A percentile compares a stretch with the other conserved stretches of the same genome.
phyloP scores from a whole-genome alignment of 352 stramenopile species.

The Plasmopara halstedii region DNA sequence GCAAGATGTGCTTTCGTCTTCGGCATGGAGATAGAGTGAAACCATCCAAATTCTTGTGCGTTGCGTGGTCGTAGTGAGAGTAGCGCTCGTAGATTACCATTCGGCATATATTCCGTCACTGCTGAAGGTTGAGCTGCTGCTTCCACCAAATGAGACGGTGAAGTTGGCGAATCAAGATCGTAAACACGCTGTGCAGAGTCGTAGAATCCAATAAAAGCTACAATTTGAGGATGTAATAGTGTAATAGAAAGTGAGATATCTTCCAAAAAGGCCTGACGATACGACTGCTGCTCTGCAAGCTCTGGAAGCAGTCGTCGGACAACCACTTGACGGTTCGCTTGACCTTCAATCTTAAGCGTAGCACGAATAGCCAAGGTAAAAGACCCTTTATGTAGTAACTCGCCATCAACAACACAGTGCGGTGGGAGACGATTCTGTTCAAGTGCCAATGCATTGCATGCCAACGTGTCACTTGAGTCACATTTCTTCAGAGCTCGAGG shows the following conservation, averaged over 20 bases:
- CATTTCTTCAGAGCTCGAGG: conserved; percentile 12
- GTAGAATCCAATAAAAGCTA: conserved; percentile 33
- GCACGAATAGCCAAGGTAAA: conserved; percentile 24
- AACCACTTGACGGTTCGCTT: conserved; percentile 17
- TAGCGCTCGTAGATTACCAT: conserved; percentile 31
- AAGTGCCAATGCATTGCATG: conserved; percentile 7
- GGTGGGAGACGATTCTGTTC: conserved; percentile 23
- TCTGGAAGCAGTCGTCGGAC: conserved; percentile 16
- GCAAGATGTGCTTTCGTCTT: conserved; percentile 31
- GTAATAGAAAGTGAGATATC: conserved; percentile 22
- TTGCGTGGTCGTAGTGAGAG: conserved; percentile 20
- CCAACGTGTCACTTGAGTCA: conserved; percentile 14
- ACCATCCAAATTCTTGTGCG: conserved; percentile 29
- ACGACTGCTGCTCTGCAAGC: conserved; percentile 16
- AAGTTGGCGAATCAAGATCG: conserved; percentile 13
- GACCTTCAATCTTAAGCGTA: conserved; percentile 19
- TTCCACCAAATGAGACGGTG: conserved; percentile 11
- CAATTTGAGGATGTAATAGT: conserved; percentile 28
- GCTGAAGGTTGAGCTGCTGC: conserved; percentile 20
- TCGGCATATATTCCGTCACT: conserved; percentile 38
- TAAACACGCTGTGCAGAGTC: conserved; percentile 13
- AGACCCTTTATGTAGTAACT: conserved; percentile 24
- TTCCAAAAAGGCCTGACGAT: conserved; percentile 29
- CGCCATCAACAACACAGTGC: conserved; percentile 15
- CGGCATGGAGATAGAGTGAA: conserved; percentile 17